Conservation (phyloP, 495 filamentous ascomycete species). For the Hyphodiscus hymeniophilus region DNA sequence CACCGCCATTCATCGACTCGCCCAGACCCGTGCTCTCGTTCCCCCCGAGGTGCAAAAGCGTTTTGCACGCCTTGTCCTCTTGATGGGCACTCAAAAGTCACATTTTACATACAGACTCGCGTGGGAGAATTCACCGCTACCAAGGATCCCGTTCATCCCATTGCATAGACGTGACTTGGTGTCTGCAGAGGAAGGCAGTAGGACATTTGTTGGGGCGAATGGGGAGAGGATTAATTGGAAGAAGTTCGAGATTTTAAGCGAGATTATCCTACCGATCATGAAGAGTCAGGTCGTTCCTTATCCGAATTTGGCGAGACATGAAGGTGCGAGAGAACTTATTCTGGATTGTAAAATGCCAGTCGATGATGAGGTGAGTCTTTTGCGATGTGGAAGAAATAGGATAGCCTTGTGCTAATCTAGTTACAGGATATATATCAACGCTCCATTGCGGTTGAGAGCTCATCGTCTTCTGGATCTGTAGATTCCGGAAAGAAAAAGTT, state of each 20-base stretch:
- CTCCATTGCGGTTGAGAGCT: constrained; percentile 45
- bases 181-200: constrained; percentile 84
- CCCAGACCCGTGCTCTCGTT: constrained; percentile 73
- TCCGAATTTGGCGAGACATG: constrained; percentile 54
- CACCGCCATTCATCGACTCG: constrained; percentile 77
- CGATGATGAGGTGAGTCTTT: constrained; percentile 22
- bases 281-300: constrained; percentile 84
- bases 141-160: constrained; percentile 92
- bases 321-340: constrained; percentile 60
- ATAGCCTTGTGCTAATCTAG: constrained; percentile 20
- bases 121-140: constrained; percentile 87
- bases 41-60: constrained; percentile 59
- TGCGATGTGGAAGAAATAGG: no score
- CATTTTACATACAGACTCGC: constrained; percentile 92
- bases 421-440: constrained; percentile 53
- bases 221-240: constrained; percentile 87
- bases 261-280: constrained; percentile 83
- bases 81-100: constrained; percentile 87
- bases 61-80: constrained; percentile 79
- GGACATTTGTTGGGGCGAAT: constrained; percentile 72
- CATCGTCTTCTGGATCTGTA: constrained; percentile 24
- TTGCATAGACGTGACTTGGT: constrained; percentile 83
- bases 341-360: constrained; percentile 43
- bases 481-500: constrained; percentile 47
- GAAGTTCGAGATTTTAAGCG: constrained; percentile 95